Evolutionary conservation across 352 stramenopile species (phyloP).

Genomic region (Phytophthora pistaciae): DNA sequence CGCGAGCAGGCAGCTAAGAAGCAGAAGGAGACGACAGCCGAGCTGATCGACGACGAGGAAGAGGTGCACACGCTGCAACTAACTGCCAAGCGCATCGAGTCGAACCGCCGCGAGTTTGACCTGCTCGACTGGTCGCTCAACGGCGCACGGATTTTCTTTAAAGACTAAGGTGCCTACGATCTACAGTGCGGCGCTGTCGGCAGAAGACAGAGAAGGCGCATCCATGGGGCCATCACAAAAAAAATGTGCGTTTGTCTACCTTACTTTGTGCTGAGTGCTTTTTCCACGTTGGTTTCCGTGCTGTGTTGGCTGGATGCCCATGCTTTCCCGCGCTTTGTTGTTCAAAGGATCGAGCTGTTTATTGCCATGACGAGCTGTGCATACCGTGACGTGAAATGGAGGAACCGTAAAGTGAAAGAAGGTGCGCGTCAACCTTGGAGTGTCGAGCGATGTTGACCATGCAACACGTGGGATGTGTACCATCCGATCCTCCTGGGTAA

Average conservation of each 20-base stretch:
- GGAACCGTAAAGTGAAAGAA: not conserved
- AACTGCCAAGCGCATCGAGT: slow-evolving; percentile 87
- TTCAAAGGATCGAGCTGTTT: not conserved
- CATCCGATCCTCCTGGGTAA: slow-evolving; percentile 13
- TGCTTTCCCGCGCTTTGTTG: not conserved
- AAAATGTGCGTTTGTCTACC: not conserved
- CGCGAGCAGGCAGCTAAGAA: slow-evolving; percentile 78
- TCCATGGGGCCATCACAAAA: not conserved
- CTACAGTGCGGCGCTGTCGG: slow-evolving; percentile 13
- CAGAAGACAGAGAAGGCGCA: slow-evolving; percentile 21
- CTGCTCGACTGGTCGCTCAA: slow-evolving; percentile 93
- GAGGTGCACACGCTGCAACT: slow-evolving; percentile 90
- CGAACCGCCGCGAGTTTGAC: slow-evolving; percentile 90
- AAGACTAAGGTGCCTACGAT: slow-evolving; percentile 53
- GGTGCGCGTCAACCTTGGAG: slow-evolving; percentile 8
- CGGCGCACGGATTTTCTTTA: slow-evolving; percentile 94
- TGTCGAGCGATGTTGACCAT: slow-evolving; percentile 8
- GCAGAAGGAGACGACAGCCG: slow-evolving; percentile 85
- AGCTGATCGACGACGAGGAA: slow-evolving; percentile 89
- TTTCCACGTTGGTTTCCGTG: not conserved
- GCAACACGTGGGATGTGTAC: not conserved
- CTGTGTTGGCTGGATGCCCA: not conserved
- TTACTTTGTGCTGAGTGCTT: not conserved
- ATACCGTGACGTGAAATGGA: not conserved
- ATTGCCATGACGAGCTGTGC: not conserved